Evolutionary conservation across 495 filamentous ascomycete species (phyloP), one percentile per base, ranked within the genome.

Genomic region (Penicillium cinerascens): DNA sequence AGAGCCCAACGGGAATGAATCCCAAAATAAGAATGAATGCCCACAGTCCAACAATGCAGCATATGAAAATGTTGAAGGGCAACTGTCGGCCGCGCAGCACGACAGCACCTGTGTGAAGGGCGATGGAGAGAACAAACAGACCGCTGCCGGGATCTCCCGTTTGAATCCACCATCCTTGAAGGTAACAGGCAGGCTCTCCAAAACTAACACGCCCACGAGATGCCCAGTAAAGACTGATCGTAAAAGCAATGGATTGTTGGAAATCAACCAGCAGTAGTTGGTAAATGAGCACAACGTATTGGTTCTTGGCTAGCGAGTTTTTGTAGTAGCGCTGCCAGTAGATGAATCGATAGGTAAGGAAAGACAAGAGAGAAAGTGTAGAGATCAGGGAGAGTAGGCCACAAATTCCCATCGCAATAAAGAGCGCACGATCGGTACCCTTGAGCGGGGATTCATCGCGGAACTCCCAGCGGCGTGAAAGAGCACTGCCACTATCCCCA

Each of bases 231-330:
- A 81, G 75, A 61, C 81, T 86, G 42, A 90, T 67, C 29, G 85
- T 42, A 60, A 89, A 90, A 6, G 82, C 81, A n/a, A 79, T 71
- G 1, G 83, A 70, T 59, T 89, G 87, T 56, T 89, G 85, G 36
- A 90, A 64, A 60, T 91, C 87, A 49, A 86, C 85, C 15, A 89
- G 62, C 7, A 90, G 71, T 4, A 90, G 79, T 64, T 89, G 89
- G 63, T 83, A 84, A 54, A 90, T 83, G 26, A 92, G 75, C 33
- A 90, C 63, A 16, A 90, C 78, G 54, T 86, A 88, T 68, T 92
- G 87, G 63, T 89, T 89, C 33, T 68, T 49, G 10, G 60, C 58
- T 8, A 75, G 61, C n/a, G 65, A 64, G 7, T 52, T 54, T 45
- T 69, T 71, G 66, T 78, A 79, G 47, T 71, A 68, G 1, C 64